These are phyloP conservation scores for Breviolum minutum DNA, from an alignment of 73 alveolate species.

Conservation along the genomic window DNA sequence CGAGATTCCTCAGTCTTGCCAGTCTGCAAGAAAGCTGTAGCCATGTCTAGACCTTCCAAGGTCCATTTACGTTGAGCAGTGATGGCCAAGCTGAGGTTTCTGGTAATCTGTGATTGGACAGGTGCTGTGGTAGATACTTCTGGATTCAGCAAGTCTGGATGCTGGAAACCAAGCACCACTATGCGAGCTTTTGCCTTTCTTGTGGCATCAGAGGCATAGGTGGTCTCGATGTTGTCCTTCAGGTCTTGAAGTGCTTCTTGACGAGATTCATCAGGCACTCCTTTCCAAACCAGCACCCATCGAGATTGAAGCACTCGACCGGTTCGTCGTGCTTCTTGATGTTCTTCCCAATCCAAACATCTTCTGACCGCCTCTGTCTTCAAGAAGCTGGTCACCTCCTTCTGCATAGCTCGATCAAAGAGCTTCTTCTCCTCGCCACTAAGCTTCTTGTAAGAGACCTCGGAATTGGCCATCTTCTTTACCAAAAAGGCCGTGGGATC, in stretches of 20 bases:
- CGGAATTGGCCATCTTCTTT: no score
- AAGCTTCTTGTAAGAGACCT: no score
- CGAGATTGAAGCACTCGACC: neutral
- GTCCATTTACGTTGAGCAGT: neutral
- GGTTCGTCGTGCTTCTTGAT: no score
- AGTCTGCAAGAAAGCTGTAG: conserved; percentile 10
- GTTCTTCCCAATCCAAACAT: no score
- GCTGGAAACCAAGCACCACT: no score
- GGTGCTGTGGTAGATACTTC: neutral
- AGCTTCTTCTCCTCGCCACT: no score
- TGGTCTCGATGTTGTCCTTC: neutral
- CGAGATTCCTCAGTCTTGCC: no score
- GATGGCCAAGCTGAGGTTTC: neutral
- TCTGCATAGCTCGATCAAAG: no score
- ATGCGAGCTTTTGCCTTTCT: conserved; percentile 1
- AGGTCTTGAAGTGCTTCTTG: neutral
- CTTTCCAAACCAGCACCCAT: no score
- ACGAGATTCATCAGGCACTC: neutral
- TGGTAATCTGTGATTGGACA: neutral
- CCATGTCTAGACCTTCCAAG: neutral
- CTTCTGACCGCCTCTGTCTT: no score
- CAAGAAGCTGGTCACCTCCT: no score
- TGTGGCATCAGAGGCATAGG: neutral
- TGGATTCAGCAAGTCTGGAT: neutral
- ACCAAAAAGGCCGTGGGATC: no score